phyloP scores from a whole-genome alignment of 176 grass and related monocot species.

The Juncus inflexus region DNA sequence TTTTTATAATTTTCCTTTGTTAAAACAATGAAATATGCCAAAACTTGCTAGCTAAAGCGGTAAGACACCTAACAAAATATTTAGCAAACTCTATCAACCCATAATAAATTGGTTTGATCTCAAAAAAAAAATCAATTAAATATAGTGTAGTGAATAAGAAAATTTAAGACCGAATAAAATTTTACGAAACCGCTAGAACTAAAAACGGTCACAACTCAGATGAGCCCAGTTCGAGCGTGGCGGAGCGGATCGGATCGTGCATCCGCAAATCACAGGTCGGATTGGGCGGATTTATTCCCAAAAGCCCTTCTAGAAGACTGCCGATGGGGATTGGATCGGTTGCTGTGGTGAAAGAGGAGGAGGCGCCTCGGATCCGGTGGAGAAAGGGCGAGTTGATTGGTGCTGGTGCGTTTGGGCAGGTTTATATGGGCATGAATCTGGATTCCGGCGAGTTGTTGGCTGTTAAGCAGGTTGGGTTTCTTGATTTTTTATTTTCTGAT shows the following conservation, averaged over 20 bases:
- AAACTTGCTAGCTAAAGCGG: too few species aligned
- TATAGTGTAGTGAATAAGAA: too few species aligned
- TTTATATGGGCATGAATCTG: conserved; percentile 98
- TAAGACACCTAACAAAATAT: too few species aligned
- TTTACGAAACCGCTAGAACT: conserved; percentile 13
- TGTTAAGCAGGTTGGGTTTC: conserved; percentile 60
- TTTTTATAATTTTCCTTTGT: too few species aligned
- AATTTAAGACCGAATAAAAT: too few species aligned
- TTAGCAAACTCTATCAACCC: too few species aligned
- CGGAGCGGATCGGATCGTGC: conserved; percentile 57
- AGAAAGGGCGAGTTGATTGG: conserved; percentile 90
- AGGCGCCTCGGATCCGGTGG: conserved; percentile 69
- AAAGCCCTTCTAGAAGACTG: conserved; percentile 51
- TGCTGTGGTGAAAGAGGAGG: conserved; percentile 20
- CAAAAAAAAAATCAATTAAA: too few species aligned
- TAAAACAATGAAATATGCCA: too few species aligned
- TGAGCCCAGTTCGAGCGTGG: conserved; percentile 31
- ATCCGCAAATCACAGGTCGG: conserved; percentile 78
- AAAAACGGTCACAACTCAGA: conserved; percentile 16
- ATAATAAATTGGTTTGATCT: too few species aligned
- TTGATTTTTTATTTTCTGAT: conserved; percentile 2
- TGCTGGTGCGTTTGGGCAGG: conserved; percentile 77
- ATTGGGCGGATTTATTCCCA: conserved; percentile 66
- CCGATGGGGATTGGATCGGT: conserved; percentile 34
- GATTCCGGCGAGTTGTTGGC: conserved; percentile 96